A percentile compares a stretch with the other conserved stretches of the same genome.
These are phyloP conservation scores for Chrysoporthe cubensis DNA, from an alignment of 2,329 filamentous ascomycete species.

Conservation along the genomic window DNA sequence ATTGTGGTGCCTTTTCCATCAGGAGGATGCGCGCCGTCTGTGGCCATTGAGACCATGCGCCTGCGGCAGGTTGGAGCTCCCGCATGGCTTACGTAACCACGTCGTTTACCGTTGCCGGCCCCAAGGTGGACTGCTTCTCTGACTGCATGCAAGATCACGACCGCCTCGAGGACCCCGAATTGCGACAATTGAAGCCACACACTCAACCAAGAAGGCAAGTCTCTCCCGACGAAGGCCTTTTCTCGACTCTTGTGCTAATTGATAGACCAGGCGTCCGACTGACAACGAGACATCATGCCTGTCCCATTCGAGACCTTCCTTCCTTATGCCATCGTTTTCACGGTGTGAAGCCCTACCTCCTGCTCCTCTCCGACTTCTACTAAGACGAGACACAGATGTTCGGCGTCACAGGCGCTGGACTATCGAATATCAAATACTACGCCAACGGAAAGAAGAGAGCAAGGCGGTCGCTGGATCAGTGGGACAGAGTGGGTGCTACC, in stretches of 20 bases:
- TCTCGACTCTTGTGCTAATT: constrained; percentile 21
- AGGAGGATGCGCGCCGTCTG: neutral
- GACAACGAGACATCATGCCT: constrained; percentile 52
- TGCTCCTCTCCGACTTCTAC: constrained; percentile 20
- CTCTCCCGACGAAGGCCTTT: neutral
- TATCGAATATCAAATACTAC: constrained; percentile 60
- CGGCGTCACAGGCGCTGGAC: constrained; percentile 60
- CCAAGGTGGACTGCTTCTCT: neutral
- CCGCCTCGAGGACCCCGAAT: neutral
- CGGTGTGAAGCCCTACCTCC: constrained; percentile 45
- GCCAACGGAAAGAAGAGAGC: constrained; percentile 65
- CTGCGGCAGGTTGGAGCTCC: constrained; percentile 8
- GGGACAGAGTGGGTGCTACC: constrained; percentile 57
- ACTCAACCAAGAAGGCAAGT: constrained; percentile 4
- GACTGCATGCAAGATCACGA: neutral
- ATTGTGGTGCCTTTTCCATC: constrained; percentile 1
- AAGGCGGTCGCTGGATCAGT: constrained; percentile 64
- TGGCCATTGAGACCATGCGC: neutral
- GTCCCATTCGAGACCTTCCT: constrained; percentile 67
- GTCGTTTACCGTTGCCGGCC: neutral
- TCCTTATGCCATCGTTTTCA: constrained; percentile 67
- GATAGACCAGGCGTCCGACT: constrained; percentile 27
- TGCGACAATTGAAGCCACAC: constrained; percentile 11
- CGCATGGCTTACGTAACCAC: neutral
- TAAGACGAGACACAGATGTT: constrained; percentile 58